Percentiles rank a stretch among this genome's conserved stretches.
Evolutionary conservation across 2,329 filamentous ascomycete species (phyloP).

Genomic region (Ophiosphaerella herpotricha): DNA sequence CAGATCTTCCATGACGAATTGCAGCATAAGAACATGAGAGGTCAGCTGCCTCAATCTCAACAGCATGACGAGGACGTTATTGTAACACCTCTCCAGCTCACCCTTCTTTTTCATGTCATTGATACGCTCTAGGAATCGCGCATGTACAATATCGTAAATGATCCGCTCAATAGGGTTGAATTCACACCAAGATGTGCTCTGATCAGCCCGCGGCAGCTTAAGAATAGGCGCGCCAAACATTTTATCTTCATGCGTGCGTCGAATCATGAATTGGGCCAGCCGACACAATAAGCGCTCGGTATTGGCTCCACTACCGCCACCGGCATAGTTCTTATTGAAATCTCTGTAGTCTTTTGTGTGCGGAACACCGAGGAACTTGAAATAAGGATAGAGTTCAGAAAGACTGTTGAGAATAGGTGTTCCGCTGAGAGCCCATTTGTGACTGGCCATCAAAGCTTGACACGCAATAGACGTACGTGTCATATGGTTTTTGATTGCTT

Average conservation of each 20-base stretch:
- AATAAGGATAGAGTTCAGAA: slow-evolving; percentile 45
- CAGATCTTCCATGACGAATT: slow-evolving; percentile 52
- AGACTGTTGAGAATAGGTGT: slow-evolving; percentile 48
- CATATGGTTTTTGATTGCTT: slow-evolving; percentile 58
- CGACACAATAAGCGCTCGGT: slow-evolving; percentile 44
- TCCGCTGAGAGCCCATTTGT: slow-evolving; percentile 52
- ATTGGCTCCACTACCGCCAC: too few species aligned
- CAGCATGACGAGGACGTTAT: slow-evolving; percentile 54
- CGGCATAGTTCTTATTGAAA: too few species aligned
- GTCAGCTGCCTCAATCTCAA: slow-evolving; percentile 58
- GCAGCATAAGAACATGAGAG: slow-evolving; percentile 54
- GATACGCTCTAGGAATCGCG: slow-evolving; percentile 50
- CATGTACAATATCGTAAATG: slow-evolving; percentile 59
- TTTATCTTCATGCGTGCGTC: slow-evolving; percentile 58
- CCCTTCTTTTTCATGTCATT: slow-evolving; percentile 23
- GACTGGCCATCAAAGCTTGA: slow-evolving; percentile 44
- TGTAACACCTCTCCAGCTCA: slow-evolving; percentile 41
- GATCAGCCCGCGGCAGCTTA: slow-evolving; percentile 56
- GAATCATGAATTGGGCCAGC: slow-evolving; percentile 56
- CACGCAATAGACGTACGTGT: slow-evolving; percentile 52
- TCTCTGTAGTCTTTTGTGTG: slow-evolving; percentile 7
- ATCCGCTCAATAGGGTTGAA: slow-evolving; percentile 59
- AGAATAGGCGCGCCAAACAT: slow-evolving; percentile 61
- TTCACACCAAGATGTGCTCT: slow-evolving; percentile 49
- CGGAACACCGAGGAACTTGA: slow-evolving; percentile 52